Evolutionary conservation across 1,284 basidiomycete species (phyloP).

Genomic region (Sphagnurus paluster): DNA sequence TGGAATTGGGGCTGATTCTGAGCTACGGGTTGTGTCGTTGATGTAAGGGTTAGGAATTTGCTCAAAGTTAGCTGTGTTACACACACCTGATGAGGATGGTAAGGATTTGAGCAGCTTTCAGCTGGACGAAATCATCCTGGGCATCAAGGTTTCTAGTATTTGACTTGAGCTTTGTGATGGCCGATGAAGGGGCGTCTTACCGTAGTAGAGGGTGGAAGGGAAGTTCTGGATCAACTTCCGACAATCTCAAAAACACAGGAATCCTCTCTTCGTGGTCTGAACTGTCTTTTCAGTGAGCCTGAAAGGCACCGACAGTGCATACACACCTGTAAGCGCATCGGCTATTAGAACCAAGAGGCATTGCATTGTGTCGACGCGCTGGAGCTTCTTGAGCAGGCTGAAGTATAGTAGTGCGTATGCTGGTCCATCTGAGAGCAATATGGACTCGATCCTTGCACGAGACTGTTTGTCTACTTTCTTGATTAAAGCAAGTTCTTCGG

Average conservation of each 20-base stretch:
- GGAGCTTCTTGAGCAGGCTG: conserved; percentile 89
- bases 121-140: conserved; percentile 91
- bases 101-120: conserved; percentile 88
- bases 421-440: conserved; percentile 77
- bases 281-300: neutral
- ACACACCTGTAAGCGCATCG: conserved; percentile 82
- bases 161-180: conserved; percentile 12
- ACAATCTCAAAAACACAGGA: conserved; percentile 65
- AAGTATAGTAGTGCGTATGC: conserved; percentile 91
- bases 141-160: conserved; percentile 71
- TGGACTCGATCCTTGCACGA: conserved; percentile 67
- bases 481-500: conserved; percentile 88
- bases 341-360: conserved; percentile 89
- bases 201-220: conserved; percentile 85
- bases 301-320: neutral
- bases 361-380: conserved; percentile 92
- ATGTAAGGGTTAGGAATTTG: neutral
- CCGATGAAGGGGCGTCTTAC: conserved; percentile 36
- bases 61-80: neutral
- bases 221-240: conserved; percentile 70
- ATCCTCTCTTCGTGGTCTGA: conserved; percentile 80
- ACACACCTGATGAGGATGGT: conserved; percentile 79
- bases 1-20: conserved; percentile 54
- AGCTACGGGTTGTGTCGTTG: conserved; percentile 34
- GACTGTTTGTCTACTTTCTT: conserved; percentile 88